Evolutionary conservation across 306 rosid genomes (phyloP).

Genomic region (Quercus berberidifolia): DNA sequence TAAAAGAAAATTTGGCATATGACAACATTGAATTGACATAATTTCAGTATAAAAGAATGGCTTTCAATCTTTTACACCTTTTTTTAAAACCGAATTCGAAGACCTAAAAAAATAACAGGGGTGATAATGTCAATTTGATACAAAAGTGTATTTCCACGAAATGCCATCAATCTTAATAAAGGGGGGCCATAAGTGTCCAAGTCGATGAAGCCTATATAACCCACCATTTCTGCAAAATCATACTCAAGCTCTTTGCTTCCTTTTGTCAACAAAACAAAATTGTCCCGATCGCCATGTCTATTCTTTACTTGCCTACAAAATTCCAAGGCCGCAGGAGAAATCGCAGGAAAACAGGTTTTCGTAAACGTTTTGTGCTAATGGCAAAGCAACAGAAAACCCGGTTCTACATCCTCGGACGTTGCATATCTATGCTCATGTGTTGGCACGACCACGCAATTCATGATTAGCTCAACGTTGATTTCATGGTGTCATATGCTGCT

Average conservation of each 20-base stretch:
- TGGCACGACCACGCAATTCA: constrained; percentile 49
- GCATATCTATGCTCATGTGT: constrained; percentile 58
- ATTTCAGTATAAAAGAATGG: no score
- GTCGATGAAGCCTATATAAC: background rate
- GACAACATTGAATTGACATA: no score
- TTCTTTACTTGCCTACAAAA: background rate
- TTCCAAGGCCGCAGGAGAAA: background rate
- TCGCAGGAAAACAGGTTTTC: constrained; percentile 29
- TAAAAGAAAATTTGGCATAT: no score
- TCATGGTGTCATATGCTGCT: background rate
- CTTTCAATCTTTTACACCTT: no score
- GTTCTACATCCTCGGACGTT: constrained; percentile 55
- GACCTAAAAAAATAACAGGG: background rate
- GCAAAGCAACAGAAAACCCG: constrained; percentile 57
- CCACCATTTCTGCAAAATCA: background rate
- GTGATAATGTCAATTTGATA: background rate
- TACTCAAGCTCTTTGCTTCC: background rate
- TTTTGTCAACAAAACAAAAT: background rate
- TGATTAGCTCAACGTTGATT: constrained; percentile 18
- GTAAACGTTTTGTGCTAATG: constrained; percentile 41
- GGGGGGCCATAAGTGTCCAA: background rate
- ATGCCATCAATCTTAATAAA: constrained; percentile 6
- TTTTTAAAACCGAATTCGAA: no score
- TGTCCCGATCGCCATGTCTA: background rate
- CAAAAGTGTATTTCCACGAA: background rate